Base-by-base conservation (phyloP, 2,329 filamentous ascomycete genomes). In the Xylariaceae sp. region DNA sequence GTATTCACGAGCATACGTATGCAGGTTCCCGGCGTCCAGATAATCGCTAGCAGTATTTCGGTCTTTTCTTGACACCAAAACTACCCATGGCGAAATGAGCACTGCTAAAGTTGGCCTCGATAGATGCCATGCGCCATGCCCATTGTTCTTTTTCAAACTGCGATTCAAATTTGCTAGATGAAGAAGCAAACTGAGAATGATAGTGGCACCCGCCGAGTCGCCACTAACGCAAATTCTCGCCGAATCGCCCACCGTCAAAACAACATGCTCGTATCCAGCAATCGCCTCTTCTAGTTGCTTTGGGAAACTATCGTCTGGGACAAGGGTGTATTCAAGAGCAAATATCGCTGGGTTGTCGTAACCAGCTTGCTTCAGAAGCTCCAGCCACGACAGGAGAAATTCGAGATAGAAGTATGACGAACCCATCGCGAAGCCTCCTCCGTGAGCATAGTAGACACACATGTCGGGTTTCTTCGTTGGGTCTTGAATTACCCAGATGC, bases 361-460 rank as follows among this genome's bases (percentile, higher is more conserved):
- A 2, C 85, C 85, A 16, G 73, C 70, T 41, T 76, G 68, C 44
- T 79, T 73, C 32, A 94, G 72, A 16, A 89, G 68, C 35, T 75
- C 72, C 11, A 87, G 69, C 83, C 85, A 89, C 7, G 81, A 78
- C 43, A 92, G 70, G 3, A 94, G 73, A 55, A 92, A 93, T 58
- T 94, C 89, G 27, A 91, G 77, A 63, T 94, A 94, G 64, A 94
- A 94, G 67, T 86, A 86, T 16, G 77, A 73, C 11, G 86, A 89
- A 3, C 88, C 89, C 83, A 94, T 87, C 6, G 81, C 80, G 63
- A 94, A 93, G 1, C 89, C 89, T 19, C 89, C 89, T 14, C 86
- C 88, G 62, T 94, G 88, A 33, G 80, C 79, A 62, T 93, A 93
- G 62, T 89, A 92, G 2, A 94, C 66, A n/a, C 90, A 82, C 44